These are phyloP conservation scores for Neckera pumila DNA, from an alignment of 225 moss, liverwort and hornwort species.

Conservation along the genomic window DNA sequence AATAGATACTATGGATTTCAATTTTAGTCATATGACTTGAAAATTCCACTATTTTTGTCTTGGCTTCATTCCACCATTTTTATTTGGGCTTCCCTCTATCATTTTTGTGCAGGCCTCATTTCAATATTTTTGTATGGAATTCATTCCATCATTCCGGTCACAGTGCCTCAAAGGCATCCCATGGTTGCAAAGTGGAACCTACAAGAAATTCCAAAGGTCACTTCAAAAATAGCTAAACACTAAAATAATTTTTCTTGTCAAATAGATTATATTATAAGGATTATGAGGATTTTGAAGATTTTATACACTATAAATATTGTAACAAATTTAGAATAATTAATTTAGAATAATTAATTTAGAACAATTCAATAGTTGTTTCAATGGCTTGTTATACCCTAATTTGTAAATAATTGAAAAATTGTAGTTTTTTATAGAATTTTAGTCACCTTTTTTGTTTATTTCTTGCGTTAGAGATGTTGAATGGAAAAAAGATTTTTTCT, in stretches of 20 bases:
- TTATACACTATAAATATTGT: background rate
- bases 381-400: background rate
- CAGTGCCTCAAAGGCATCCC: background rate
- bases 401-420: background rate
- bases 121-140: too few species aligned
- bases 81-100: background rate
- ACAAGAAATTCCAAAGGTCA: background rate
- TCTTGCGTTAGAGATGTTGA: background rate
- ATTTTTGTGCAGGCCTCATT: too few species aligned
- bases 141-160: background rate
- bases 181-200: background rate
- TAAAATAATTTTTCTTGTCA: background rate
- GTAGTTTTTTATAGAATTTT: background rate
- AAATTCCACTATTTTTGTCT: background rate
- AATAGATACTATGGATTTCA: background rate
- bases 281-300: background rate
- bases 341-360: too few species aligned
- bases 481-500: background rate
- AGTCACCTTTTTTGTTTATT: background rate
- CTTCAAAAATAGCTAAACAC: background rate
- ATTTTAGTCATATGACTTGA: too few species aligned
- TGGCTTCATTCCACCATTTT: background rate
- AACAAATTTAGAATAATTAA: background rate
- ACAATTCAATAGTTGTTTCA: background rate
- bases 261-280: background rate